Evolutionary conservation across 176 grass and related monocot genomes (phyloP), one percentile per base, ranked within the genome.

Genomic region (Panicum miliaceum): DNA sequence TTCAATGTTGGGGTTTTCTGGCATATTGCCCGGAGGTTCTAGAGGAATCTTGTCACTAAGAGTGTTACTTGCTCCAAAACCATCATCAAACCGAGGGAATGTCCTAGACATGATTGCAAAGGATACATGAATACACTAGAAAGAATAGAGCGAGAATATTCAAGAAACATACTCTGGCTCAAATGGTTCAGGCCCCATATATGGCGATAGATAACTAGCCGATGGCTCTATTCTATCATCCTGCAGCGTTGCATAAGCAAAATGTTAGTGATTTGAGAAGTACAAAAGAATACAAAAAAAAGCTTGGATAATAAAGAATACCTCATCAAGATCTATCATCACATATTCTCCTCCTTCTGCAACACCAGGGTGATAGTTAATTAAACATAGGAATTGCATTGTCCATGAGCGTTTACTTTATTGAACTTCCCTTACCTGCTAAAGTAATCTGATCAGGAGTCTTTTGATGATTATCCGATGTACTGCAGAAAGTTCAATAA

Each of bases 361-460:
- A 84, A 84, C 1, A 82, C 34, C 60, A 84, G 71, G 53, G 12
- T 32, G 29, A 32, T 32, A 80, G 59, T 29, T 68, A 62, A 48
- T 81, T 77, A 77, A 77, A 82, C 45, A 3, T 67, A 16, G 16
- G 71, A 34, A 81, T 81, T 26, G 22, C 4, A 75, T 73, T 48
- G 42, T 29, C 69, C 43, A 72, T 29, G 23, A 71, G 41, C 34
- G 86, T 80, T 68, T 29, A 71, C 60, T 25, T 40, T 25, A 83
- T 40, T 61, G 2, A 83, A 54, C 43, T 75, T 68, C 29, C 13
- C 42, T 85, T 76, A 97, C 93, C 91, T 80, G 76, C 58, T 68
- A 89, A 86, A 56, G 93, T 98, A 77, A 98, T 95, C 77, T 98
- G 75, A 51, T 98, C 93, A 78, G 52, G 86, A 40, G 87, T 68